Percentiles rank a stretch among this genome's conserved stretches.
These are phyloP conservation scores for Zygoascus flipseniorum DNA, from an alignment of 805 yeast genomes.

Conservation along the genomic window DNA sequence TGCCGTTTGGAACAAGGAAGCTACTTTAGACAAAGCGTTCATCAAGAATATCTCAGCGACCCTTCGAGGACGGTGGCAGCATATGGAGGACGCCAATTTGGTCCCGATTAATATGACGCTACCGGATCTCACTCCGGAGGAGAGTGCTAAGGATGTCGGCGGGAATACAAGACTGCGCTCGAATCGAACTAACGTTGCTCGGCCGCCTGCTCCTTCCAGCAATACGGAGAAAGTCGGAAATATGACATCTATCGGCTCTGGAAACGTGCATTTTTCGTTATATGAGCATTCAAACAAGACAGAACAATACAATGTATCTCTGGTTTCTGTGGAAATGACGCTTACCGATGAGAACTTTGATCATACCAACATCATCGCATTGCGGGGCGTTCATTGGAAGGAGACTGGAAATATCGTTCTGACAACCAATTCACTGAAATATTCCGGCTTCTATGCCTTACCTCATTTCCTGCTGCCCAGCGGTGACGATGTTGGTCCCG, in stretches of 20 bases:
- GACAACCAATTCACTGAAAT: slow-evolving; percentile 27
- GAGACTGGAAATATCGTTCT: slow-evolving; percentile 26
- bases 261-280: slow-evolving; percentile 9
- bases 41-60: slow-evolving; percentile 25
- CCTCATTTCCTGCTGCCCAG: slow-evolving; percentile 30
- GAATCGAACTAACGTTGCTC: not conserved
- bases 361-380: slow-evolving; percentile 16
- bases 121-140: slow-evolving; percentile 3
- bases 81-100: slow-evolving; percentile 38
- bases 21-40: slow-evolving; percentile 5
- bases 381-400: slow-evolving; percentile 29
- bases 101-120: slow-evolving; percentile 13
- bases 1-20: slow-evolving; percentile 9
- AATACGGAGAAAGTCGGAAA: slow-evolving; percentile 5
- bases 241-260: slow-evolving; percentile 6
- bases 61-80: slow-evolving; percentile 38
- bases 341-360: slow-evolving; percentile 16
- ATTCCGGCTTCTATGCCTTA: slow-evolving; percentile 24
- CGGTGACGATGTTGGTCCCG: slow-evolving; percentile 3
- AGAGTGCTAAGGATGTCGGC: not conserved
- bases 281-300: slow-evolving; percentile 1
- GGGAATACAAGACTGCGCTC: not conserved
- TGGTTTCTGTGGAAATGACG: slow-evolving; percentile 9
- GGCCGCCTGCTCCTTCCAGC: not conserved
- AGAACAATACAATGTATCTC: slow-evolving; percentile 6